Percentiles rank a stretch among this genome's conserved stretches.
phyloP scores from a whole-genome alignment of 805 yeast genomes.

The Lipomyces sp. region DNA sequence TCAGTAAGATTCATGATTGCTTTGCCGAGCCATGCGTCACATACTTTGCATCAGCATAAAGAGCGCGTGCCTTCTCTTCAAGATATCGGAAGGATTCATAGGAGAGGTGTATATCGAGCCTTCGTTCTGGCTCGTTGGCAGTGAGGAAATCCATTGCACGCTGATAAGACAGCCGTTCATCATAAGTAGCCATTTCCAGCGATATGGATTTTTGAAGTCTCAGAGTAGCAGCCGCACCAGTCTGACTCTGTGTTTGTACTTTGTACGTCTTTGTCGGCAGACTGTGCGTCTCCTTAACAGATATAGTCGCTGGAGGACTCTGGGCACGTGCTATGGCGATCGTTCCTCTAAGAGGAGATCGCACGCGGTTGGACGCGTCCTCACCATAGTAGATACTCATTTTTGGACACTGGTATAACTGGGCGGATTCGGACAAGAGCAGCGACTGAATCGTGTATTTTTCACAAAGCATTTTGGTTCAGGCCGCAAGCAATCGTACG shows the following conservation, averaged over 20 bases:
- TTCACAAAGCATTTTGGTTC: too few relatives aligned
- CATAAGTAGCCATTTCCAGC: background rate
- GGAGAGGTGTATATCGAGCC: background rate
- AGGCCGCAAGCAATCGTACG: too few relatives aligned
- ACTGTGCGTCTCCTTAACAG: background rate
- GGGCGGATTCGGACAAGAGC: too few relatives aligned
- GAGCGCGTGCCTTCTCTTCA: background rate
- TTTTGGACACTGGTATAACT: too few relatives aligned
- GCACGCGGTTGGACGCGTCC: background rate
- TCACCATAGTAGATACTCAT: background rate
- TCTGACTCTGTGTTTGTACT: background rate
- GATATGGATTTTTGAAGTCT: background rate
- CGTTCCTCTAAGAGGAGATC: background rate
- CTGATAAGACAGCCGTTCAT: background rate
- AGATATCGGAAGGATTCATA: background rate
- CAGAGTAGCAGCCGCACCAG: background rate
- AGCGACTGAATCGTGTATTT: too few relatives aligned
- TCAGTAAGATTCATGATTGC: background rate
- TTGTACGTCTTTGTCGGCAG: background rate
- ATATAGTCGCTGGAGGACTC: background rate
- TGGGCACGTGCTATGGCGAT: background rate
- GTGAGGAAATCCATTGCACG: background rate
- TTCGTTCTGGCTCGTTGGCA: background rate
- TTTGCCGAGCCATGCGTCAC: background rate
- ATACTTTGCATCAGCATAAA: background rate